Conservation (phyloP, 2,329 filamentous ascomycete genomes). For the Trichoderma guizhouense region DNA sequence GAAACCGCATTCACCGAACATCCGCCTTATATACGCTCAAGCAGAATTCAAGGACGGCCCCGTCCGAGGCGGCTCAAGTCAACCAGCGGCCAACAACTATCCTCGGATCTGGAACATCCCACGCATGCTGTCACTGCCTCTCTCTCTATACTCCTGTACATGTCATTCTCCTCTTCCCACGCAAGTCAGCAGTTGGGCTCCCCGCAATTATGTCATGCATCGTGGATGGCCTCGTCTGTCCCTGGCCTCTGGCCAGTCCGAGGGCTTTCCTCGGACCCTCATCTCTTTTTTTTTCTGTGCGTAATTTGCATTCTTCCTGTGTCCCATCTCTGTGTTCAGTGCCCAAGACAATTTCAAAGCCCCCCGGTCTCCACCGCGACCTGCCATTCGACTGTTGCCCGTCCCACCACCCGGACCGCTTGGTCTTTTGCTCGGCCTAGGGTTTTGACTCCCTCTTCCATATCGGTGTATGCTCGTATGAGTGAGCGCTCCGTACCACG, state of each 20-base stretch:
- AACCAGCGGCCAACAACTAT: constrained; percentile 3
- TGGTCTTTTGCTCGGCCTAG: constrained; percentile 15
- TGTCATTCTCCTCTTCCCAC: constrained; percentile 12
- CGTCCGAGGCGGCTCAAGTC: constrained; percentile 6
- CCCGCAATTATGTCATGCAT: constrained; percentile 48
- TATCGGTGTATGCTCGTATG: constrained; percentile 17
- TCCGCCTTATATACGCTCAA: constrained; percentile 1
- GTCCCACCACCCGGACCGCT: constrained; percentile 15
- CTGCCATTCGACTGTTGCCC: constrained; percentile 7
- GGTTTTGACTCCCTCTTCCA: constrained; percentile 12
- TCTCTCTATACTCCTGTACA: not conserved
- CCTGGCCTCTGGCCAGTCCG: constrained; percentile 16
- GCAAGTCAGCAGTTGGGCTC: constrained; percentile 24
- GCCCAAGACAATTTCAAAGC: constrained; percentile 16
- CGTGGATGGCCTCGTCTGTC: constrained; percentile 21
- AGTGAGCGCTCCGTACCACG: constrained; percentile 18
- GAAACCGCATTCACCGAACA: not conserved
- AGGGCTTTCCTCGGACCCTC: constrained; percentile 13
- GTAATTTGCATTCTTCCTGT: constrained; percentile 18
- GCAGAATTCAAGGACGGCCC: constrained; percentile 16
- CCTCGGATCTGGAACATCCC: constrained; percentile 9
- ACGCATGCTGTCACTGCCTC: constrained; percentile 15
- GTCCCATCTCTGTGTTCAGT: constrained; percentile 14
- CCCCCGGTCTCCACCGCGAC: constrained; percentile 15
- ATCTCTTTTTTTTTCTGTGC: constrained; percentile 16